A percentile compares a stretch with the other conserved stretches of the same genome.
phyloP scores from a whole-genome alignment of 2,329 filamentous ascomycete genomes.

The Penicillium sp. region DNA sequence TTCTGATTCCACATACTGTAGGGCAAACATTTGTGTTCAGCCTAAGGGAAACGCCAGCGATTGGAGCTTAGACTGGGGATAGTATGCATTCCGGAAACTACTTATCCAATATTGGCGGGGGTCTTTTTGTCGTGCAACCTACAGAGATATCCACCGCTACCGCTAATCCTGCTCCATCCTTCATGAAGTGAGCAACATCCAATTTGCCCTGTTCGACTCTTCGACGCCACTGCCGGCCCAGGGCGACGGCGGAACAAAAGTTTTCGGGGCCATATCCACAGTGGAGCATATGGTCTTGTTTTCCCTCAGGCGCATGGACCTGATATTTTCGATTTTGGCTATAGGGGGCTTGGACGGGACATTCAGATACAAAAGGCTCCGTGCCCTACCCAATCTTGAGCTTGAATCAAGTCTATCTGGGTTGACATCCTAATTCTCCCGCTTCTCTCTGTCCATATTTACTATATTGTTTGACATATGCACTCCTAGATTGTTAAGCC shows the following conservation, averaged over 20 bases:
- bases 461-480: constrained; percentile 2
- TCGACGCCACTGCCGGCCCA: constrained; percentile 18
- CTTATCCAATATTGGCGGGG: background rate
- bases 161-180: background rate
- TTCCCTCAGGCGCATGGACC: constrained; percentile 13
- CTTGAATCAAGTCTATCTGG: background rate
- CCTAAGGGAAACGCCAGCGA: background rate
- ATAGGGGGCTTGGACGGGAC: constrained; percentile 11
- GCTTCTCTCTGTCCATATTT: constrained; percentile 1
- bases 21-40: background rate
- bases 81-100: constrained; percentile 1
- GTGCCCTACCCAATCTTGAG: background rate
- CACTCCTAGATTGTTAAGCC: background rate
- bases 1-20: background rate
- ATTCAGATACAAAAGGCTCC: constrained; percentile 19
- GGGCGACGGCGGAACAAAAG: constrained; percentile 7
- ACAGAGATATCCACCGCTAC: background rate
- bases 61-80: constrained; percentile 1
- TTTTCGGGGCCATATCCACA: constrained; percentile 20
- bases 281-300: constrained; percentile 23
- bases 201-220: constrained; percentile 15
- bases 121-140: background rate
- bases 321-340: constrained; percentile 12
- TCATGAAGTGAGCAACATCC: constrained; percentile 9
- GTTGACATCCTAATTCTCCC: background rate